These are phyloP conservation scores for Vachellia collinsii DNA, from an alignment of 306 rosid genomes.

Conservation along the genomic window DNA sequence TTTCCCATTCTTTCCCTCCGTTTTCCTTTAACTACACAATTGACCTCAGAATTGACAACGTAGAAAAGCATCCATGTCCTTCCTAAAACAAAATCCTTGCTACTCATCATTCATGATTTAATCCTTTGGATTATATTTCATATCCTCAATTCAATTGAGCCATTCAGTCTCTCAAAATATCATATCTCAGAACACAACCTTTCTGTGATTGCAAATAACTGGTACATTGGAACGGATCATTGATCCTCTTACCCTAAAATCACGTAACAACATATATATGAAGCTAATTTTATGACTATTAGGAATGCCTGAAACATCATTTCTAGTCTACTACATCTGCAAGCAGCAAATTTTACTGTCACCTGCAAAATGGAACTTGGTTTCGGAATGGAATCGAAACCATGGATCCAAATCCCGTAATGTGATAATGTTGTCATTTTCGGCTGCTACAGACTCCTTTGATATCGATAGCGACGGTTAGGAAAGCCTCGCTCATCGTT, in stretches of 20 bases:
- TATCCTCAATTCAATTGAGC: too few relatives aligned
- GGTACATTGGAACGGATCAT: background rate
- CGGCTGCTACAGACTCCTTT: conserved; percentile 57
- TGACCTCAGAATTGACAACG: background rate
- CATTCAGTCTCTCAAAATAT: too few relatives aligned
- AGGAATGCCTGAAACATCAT: conserved; percentile 30
- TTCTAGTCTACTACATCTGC: conserved; percentile 27
- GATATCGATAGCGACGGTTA: conserved; percentile 58
- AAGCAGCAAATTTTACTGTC: conserved; percentile 38
- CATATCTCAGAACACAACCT: too few relatives aligned
- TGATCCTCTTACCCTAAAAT: background rate
- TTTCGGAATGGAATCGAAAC: background rate
- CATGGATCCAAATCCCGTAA: background rate
- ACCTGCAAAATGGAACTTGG: conserved; percentile 35
- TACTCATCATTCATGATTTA: too few relatives aligned
- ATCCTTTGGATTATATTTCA: too few relatives aligned
- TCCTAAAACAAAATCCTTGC: background rate
- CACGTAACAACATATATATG: conserved; percentile 13
- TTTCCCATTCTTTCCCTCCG: too few relatives aligned
- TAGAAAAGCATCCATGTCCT: background rate
- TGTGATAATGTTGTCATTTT: conserved; percentile 1
- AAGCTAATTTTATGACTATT: conserved; percentile 26
- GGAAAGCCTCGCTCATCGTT: conserved; percentile 48
- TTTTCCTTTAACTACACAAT: too few relatives aligned
- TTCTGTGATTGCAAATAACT: conserved; percentile 15